phyloP scores from a whole-genome alignment of 208 protist species.

The Ichthyophonus hoferi region DNA sequence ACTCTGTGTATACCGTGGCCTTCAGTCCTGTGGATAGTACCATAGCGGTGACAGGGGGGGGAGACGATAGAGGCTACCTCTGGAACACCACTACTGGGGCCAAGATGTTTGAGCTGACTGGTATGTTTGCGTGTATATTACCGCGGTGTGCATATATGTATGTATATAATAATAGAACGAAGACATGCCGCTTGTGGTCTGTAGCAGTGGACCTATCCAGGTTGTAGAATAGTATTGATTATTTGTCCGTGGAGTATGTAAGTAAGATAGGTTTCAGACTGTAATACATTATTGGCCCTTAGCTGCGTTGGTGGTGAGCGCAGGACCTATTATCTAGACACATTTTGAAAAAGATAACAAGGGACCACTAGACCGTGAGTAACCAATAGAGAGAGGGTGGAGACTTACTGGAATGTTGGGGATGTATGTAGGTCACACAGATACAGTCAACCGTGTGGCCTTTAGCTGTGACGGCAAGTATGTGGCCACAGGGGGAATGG shows the following conservation, averaged over 20 bases:
- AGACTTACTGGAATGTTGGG: no score
- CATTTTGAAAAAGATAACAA: no score
- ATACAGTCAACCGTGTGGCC: neutral
- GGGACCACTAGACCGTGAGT: no score
- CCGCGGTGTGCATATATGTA: neutral
- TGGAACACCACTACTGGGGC: neutral
- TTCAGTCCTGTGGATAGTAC: neutral
- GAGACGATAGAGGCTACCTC: neutral
- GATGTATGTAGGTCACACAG: neutral
- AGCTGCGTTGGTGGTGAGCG: neutral
- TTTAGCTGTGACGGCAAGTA: conserved; percentile 25
- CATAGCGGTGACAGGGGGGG: neutral
- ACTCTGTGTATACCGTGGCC: neutral
- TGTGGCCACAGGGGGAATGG: conserved; percentile 32
- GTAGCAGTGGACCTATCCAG: no score
- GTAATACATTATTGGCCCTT: neutral
- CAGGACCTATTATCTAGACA: neutral
- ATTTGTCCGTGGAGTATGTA: neutral
- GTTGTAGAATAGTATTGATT: no score
- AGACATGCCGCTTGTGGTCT: neutral
- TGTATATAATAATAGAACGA: neutral
- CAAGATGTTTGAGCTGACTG: neutral
- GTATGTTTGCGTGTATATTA: neutral
- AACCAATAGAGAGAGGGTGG: no score
- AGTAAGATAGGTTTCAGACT: neutral